A percentile compares a stretch with the other conserved stretches of the same genome.
These are phyloP conservation scores for Colletotrichum endophyticum DNA, from an alignment of 2,329 filamentous ascomycete species.

Conservation along the genomic window DNA sequence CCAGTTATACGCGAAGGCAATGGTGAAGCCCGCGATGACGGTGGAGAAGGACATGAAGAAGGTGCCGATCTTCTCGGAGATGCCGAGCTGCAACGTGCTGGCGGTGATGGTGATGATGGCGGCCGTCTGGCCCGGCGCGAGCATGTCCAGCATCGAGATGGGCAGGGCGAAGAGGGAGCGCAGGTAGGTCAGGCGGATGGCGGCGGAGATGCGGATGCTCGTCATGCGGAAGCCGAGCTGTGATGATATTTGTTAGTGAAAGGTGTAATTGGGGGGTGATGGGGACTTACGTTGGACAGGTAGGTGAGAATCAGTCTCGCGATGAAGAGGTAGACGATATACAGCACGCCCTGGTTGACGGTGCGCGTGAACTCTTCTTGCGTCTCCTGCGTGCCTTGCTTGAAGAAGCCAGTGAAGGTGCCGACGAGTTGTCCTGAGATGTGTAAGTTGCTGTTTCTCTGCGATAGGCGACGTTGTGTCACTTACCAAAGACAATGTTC, in stretches of 20 bases:
- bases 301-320: slow-evolving; percentile 36
- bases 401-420: slow-evolving; percentile 29
- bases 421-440: slow-evolving; percentile 29
- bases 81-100: slow-evolving; percentile 57
- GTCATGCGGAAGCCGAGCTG: slow-evolving; percentile 53
- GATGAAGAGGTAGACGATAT: slow-evolving; percentile 39
- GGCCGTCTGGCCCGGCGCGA: slow-evolving; percentile 55
- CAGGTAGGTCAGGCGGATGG: slow-evolving; percentile 54
- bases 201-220: slow-evolving; percentile 54
- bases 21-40: slow-evolving; percentile 48
- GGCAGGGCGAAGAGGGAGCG: slow-evolving; percentile 52
- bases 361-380: slow-evolving; percentile 11
- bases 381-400: slow-evolving; percentile 16
- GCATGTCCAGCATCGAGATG: slow-evolving; percentile 51
- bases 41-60: slow-evolving; percentile 45
- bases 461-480: background rate
- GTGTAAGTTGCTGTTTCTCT: background rate
- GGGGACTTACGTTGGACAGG: slow-evolving; percentile 31
- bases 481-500: slow-evolving; percentile 37
- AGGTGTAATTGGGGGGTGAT: no score
- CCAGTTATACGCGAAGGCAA: slow-evolving; percentile 58
- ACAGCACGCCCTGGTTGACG: slow-evolving; percentile 29
- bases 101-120: slow-evolving; percentile 56
- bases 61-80: slow-evolving; percentile 55
- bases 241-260: background rate